Evolutionary conservation across 2,329 filamentous ascomycete genomes (phyloP).

Genomic region (Fusarium sp.): DNA sequence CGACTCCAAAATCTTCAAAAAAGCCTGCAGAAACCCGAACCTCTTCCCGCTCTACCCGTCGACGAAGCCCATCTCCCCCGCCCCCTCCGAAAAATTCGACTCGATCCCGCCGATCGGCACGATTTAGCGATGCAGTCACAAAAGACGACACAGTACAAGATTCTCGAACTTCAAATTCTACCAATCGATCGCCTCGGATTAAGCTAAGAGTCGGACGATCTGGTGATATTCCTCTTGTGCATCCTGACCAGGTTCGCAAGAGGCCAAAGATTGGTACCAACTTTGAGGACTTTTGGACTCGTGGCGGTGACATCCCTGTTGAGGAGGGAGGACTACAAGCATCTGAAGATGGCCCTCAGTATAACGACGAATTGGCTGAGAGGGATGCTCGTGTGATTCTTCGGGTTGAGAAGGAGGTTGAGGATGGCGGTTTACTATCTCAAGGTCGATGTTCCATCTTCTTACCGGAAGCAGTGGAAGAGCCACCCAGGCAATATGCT

Average conservation of each 20-base stretch:
- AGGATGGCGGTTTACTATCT: constrained; percentile 81
- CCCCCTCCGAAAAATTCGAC: constrained; percentile 55
- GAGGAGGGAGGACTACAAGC: constrained; percentile 68
- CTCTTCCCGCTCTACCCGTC: constrained; percentile 52
- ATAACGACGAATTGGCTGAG: constrained; percentile 70
- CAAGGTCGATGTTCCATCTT: constrained; percentile 77
- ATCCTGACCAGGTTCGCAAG: constrained; percentile 68
- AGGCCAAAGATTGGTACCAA: constrained; percentile 64
- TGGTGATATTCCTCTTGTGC: constrained; percentile 65
- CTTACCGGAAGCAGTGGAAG: constrained; percentile 76
- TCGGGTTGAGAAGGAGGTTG: constrained; percentile 77
- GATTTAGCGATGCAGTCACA: constrained; percentile 50
- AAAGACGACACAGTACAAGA: constrained; percentile 29
- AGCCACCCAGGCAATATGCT: constrained; percentile 84
- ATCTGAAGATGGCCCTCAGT: constrained; percentile 66
- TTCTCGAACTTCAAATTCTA: constrained; percentile 34
- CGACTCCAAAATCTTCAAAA: constrained; percentile 49
- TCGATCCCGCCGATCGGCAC: constrained; percentile 58
- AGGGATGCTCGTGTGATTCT: constrained; percentile 77
- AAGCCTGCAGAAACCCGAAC: constrained; percentile 48
- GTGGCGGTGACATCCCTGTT: constrained; percentile 63
- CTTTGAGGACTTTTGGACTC: constrained; percentile 69
- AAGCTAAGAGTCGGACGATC: constrained; percentile 58
- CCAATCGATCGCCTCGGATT: constrained; percentile 58
- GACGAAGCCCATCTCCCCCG: constrained; percentile 57